Evolutionary conservation across 2,329 filamentous ascomycete genomes (phyloP).

Genomic region (Calonectria montana): DNA sequence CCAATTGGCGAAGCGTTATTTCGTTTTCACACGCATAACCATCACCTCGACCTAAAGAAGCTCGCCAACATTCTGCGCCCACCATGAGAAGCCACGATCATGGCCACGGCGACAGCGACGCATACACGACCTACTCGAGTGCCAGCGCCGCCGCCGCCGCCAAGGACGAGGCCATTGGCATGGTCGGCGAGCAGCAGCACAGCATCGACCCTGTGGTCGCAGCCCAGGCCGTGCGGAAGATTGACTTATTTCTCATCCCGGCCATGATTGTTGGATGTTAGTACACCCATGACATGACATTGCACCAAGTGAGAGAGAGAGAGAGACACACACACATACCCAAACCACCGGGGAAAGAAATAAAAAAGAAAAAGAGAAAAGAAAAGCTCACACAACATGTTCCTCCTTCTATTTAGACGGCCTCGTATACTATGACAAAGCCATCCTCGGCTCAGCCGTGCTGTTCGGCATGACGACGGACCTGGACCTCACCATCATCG

Average conservation of each 20-base stretch:
- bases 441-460: constrained; percentile 78
- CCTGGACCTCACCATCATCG: constrained; percentile 67
- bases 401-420: constrained; percentile 46
- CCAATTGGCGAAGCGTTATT: background rate
- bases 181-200: constrained; percentile 69
- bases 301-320: background rate
- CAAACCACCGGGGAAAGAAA: background rate
- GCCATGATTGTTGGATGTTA: constrained; percentile 69
- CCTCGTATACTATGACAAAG: constrained; percentile 64
- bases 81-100: background rate
- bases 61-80: background rate
- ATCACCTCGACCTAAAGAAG: background rate
- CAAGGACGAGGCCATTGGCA: constrained; percentile 55
- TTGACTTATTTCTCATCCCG: constrained; percentile 75
- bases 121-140: background rate
- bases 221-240: constrained; percentile 71
- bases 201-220: constrained; percentile 65
- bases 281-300: constrained; percentile 15
- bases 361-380: too few relatives aligned
- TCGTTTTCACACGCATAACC: too few relatives aligned
- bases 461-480: constrained; percentile 83
- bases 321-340: background rate
- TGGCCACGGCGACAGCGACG: constrained; percentile 16
- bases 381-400: background rate
- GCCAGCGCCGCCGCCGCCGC: constrained; percentile 18